Evolutionary conservation across 2,329 filamentous ascomycete species (phyloP).

Genomic region (Cytospora leucostoma): DNA sequence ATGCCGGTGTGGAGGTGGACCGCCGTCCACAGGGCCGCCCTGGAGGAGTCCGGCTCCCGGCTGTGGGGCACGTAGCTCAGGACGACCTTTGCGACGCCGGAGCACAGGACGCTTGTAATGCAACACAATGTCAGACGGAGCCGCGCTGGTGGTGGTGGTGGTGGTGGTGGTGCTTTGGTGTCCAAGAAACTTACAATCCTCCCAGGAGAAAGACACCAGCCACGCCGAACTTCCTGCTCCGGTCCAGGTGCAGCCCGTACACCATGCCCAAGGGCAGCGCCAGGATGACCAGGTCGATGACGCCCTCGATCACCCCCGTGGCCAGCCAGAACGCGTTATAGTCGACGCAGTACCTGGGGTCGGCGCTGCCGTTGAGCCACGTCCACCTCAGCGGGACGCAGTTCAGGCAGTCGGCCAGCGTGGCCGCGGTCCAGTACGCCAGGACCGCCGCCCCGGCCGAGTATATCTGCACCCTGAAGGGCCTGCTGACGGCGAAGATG

Average conservation of each 20-base stretch:
- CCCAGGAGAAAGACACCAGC: background rate
- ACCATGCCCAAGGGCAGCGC: background rate
- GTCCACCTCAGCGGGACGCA: conserved; percentile 26
- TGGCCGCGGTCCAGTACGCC: conserved; percentile 31
- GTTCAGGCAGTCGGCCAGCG: conserved; percentile 29
- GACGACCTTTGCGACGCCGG: no score
- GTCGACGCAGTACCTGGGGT: conserved; percentile 31
- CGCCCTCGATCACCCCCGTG: background rate
- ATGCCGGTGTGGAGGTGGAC: no score
- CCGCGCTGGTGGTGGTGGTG: no score
- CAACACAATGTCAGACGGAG: no score
- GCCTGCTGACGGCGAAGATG: conserved; percentile 33
- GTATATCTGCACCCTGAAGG: conserved; percentile 33
- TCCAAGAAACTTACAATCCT: conserved; percentile 3
- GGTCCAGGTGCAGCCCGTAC: background rate
- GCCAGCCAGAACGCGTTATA: conserved; percentile 30
- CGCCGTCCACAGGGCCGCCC: no score
- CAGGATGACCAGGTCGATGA: background rate
- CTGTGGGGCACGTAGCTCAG: no score
- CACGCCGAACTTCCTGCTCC: background rate
- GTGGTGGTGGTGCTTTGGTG: no score
- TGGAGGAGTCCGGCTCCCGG: no score
- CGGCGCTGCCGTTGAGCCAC: background rate
- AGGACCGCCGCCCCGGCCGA: conserved; percentile 26
- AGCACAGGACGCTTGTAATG: no score